Conservation (phyloP, 257 asterid genomes). For the Primulina tabacum region DNA sequence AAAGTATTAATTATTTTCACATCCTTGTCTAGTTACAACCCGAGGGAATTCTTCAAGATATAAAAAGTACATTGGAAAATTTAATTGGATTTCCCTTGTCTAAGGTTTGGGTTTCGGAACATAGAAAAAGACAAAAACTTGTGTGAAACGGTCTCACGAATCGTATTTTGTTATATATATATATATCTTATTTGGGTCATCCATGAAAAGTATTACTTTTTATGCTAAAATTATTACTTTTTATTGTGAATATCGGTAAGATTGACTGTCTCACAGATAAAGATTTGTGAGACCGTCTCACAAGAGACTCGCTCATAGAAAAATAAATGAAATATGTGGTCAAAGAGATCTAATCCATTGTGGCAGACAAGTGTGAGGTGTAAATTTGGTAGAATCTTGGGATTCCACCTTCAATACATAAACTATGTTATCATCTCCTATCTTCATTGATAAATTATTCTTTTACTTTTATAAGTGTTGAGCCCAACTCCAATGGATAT, state of each 20-base stretch:
- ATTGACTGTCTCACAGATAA: too few species aligned
- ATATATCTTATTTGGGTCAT: too few species aligned
- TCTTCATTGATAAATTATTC: slow-evolving; percentile 8
- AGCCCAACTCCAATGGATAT: slow-evolving; percentile 18
- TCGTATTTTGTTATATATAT: too few species aligned
- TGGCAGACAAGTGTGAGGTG: slow-evolving; percentile 42
- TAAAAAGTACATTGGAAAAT: neutral
- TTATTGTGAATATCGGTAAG: too few species aligned
- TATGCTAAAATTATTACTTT: too few species aligned
- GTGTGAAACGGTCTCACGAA: too few species aligned
- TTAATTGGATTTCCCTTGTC: slow-evolving; percentile 13
- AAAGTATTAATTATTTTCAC: neutral
- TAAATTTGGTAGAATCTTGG: slow-evolving; percentile 29
- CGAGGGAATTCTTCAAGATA: neutral
- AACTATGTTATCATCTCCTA: slow-evolving; percentile 19
- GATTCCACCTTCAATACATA: slow-evolving; percentile 31
- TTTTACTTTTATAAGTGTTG: slow-evolving; percentile 21
- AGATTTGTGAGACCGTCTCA: too few species aligned
- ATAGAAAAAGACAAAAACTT: too few species aligned
- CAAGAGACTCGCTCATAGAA: too few species aligned
- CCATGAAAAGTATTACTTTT: too few species aligned
- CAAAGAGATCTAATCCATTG: neutral
- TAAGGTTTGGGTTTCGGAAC: slow-evolving; percentile 16
- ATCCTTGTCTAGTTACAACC: neutral
- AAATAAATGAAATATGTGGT: too few species aligned